Conservation (phyloP, 306 rosid species). For the Dicorynia guianensis region DNA sequence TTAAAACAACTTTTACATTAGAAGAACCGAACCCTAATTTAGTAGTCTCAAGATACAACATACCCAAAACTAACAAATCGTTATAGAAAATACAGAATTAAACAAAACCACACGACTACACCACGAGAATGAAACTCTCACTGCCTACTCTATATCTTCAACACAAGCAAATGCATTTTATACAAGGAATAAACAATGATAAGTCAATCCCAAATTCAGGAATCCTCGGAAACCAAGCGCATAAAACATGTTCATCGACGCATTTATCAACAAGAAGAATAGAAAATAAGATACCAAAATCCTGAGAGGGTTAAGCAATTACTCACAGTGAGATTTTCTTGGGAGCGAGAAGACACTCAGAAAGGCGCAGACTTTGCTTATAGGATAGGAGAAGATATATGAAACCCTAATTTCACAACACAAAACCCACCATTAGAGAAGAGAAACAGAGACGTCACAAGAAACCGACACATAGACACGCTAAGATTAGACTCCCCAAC, state of each 20-base stretch:
- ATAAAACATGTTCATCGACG: not conserved
- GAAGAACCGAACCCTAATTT: not conserved
- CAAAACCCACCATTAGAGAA: slow-evolving; percentile 58
- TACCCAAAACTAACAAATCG: not conserved
- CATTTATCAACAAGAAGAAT: not conserved
- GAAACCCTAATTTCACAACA: slow-evolving; percentile 83
- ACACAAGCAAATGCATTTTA: not conserved
- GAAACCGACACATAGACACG: slow-evolving; percentile 33
- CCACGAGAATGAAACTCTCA: not conserved
- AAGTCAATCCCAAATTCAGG: not conserved
- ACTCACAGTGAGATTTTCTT: slow-evolving; percentile 62
- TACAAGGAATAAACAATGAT: not conserved
- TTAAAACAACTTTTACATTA: not conserved
- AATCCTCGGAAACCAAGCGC: not conserved
- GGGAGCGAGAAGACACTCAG: not conserved
- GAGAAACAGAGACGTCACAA: slow-evolving; percentile 38
- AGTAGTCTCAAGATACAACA: not conserved
- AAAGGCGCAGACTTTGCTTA: slow-evolving; percentile 33
- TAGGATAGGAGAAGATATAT: slow-evolving; percentile 28
- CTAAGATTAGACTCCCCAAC: slow-evolving; percentile 30
- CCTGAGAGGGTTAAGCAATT: not conserved
- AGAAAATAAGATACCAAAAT: not conserved
- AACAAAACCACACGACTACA: not conserved
- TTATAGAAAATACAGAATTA: too few relatives aligned
- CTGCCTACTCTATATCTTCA: not conserved